Percentiles rank a stretch among this genome's conserved stretches.
These are phyloP conservation scores for Nannizziopsis arthrosporioides DNA, from an alignment of 2,329 filamentous ascomycete genomes.

Conservation along the genomic window DNA sequence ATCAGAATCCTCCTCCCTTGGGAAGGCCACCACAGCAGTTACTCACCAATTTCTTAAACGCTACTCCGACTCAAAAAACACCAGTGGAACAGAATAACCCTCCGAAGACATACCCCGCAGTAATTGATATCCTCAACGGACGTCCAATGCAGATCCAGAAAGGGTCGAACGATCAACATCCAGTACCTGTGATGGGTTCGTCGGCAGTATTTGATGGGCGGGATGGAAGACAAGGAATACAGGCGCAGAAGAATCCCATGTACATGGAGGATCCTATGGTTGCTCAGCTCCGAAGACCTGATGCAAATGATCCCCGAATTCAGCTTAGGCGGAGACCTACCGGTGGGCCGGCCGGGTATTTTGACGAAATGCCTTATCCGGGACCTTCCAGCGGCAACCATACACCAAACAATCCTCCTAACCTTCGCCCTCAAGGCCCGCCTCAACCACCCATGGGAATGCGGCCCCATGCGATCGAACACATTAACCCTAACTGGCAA, in stretches of 20 bases:
- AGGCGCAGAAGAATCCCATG: slow-evolving; percentile 26
- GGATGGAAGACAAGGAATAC: slow-evolving; percentile 21
- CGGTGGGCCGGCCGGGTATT: slow-evolving; percentile 31
- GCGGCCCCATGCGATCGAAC: slow-evolving; percentile 35
- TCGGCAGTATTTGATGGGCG: background rate
- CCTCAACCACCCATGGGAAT: slow-evolving; percentile 29
- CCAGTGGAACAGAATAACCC: slow-evolving; percentile 1
- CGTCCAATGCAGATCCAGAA: slow-evolving; percentile 13
- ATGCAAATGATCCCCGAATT: slow-evolving; percentile 22
- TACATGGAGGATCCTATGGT: slow-evolving; percentile 37
- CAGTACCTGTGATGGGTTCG: no score
- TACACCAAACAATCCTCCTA: slow-evolving; percentile 27
- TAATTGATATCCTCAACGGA: slow-evolving; percentile 10
- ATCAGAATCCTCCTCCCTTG: slow-evolving; percentile 21
- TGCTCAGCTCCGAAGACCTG: slow-evolving; percentile 32
- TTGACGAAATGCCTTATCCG: slow-evolving; percentile 31
- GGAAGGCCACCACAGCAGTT: background rate
- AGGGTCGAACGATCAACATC: slow-evolving; percentile 11
- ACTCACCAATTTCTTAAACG: slow-evolving; percentile 14
- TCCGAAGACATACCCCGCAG: slow-evolving; percentile 4
- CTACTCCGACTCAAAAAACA: slow-evolving; percentile 11
- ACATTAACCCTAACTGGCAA: slow-evolving; percentile 32
- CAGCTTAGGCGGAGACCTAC: slow-evolving; percentile 29
- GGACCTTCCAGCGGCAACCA: slow-evolving; percentile 23
- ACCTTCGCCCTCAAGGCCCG: slow-evolving; percentile 25